A percentile compares a stretch with the other conserved stretches of the same genome.
Conservation (phyloP, 2,329 filamentous ascomycete genomes). For the Fusarium lyarnte region DNA sequence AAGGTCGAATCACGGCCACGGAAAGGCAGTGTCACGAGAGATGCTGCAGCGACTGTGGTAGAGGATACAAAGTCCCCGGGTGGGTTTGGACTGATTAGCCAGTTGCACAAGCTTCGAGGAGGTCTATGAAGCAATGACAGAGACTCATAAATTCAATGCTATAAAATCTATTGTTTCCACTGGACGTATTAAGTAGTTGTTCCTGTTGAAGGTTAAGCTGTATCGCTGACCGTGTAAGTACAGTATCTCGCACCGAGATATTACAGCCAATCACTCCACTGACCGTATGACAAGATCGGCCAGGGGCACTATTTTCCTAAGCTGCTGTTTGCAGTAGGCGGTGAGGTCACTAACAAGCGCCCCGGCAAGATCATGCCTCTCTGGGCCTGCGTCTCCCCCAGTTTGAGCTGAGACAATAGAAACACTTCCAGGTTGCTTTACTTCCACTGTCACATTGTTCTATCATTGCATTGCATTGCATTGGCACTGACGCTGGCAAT, state of each 20-base stretch:
- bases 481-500: neutral
- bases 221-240: neutral
- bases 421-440: constrained; percentile 3
- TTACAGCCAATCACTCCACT: constrained; percentile 25
- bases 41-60: constrained; percentile 38
- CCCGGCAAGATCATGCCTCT: constrained; percentile 37
- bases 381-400: constrained; percentile 11
- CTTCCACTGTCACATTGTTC: neutral
- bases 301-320: constrained; percentile 26
- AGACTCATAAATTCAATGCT: neutral
- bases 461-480: neutral
- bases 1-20: constrained; percentile 48
- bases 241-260: neutral
- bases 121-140: constrained; percentile 53
- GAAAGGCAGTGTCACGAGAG: constrained; percentile 48
- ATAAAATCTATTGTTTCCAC: neutral
- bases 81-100: constrained; percentile 70
- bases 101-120: constrained; percentile 68
- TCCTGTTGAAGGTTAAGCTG: neutral
- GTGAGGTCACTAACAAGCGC: constrained; percentile 28
- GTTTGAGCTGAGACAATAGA: constrained; percentile 30
- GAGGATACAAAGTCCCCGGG: constrained; percentile 57
- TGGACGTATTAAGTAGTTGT: neutral
- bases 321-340: constrained; percentile 37
- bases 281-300: constrained; percentile 10